These are phyloP conservation scores for Calamus simplicifolius DNA, from an alignment of 176 grass and related monocot genomes.

Conservation along the genomic window DNA sequence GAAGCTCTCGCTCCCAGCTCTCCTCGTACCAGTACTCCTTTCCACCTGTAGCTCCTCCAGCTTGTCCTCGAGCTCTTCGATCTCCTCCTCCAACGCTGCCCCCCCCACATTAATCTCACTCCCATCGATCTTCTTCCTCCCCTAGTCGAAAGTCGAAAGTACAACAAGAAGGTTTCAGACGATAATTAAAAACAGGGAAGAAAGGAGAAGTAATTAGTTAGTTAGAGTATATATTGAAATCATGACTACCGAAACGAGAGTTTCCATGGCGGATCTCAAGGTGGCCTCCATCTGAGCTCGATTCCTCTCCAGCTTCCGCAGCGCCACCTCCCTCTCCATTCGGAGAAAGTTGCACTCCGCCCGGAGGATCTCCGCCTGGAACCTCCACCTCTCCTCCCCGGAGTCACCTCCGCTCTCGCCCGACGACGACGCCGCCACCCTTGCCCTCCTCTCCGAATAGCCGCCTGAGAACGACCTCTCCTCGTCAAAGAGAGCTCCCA, in stretches of 20 bases:
- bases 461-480: conserved; percentile 28
- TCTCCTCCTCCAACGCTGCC: conserved; percentile 47
- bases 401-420: conserved; percentile 9
- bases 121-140: conserved; percentile 71
- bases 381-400: conserved; percentile 74
- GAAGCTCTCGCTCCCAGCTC: conserved; percentile 7
- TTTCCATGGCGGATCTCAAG: conserved; percentile 71
- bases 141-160: conserved; percentile 41
- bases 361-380: conserved; percentile 92
- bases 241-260: conserved; percentile 51
- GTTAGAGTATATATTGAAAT: no score
- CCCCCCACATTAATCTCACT: conserved; percentile 19
- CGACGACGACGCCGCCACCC: conserved; percentile 18
- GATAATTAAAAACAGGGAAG: no score
- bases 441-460: conserved; percentile 28
- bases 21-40: conserved; percentile 46
- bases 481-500: conserved; percentile 55
- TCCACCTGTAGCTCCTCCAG: conserved; percentile 55
- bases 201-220: no score
- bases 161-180: neutral
- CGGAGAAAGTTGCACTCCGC: conserved; percentile 92
- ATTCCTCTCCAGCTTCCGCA: conserved; percentile 72
- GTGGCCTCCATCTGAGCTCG: conserved; percentile 52
- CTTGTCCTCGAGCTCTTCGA: conserved; percentile 68
- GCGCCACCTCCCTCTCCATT: conserved; percentile 76